Base-by-base conservation (phyloP, 352 stramenopile species). In the Pythium chondricola region DNA sequence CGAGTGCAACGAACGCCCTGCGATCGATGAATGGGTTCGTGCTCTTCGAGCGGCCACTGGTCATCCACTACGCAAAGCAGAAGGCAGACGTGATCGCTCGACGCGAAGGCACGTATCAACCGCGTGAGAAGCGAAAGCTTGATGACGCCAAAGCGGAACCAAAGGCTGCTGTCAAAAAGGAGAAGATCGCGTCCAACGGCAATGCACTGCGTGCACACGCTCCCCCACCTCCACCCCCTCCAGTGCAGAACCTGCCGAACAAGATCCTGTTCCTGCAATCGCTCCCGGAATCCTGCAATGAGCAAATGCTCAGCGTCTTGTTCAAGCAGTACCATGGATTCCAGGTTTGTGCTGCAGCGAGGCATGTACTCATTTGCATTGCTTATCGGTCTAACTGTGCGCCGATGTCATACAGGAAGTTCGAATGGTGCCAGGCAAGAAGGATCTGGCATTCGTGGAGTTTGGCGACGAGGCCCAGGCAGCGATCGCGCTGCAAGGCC, bases 251-350 rank as follows among this genome's bases (percentile, higher is more conserved):
- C 38, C 44, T 90, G 29, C 86, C 84, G 22, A 85, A 95, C 72
- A 95, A 96, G 62, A 96, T 98, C 45, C 54, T 99, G 43, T 97
- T 98, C 61, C 73, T 96, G 29, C 74, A 95, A 63, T 74, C 92
- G 41, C 70, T 99, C 26, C 94, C 96, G 20, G 67, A 88, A 22
- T 96, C 96, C 45, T 98, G 93, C 65, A 99, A 95, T 70, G 68
- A 97, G 71, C 85, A 97, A 59, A 98, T 98, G 88, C 74, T 99
- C 36, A 78, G 66, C 40, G 94, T 98, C 63, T 74, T 99, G 32
- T 99, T 99, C 74, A 94, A 96, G 67, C 93, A 98, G 74, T 98
- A 98, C 71, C 69, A 91, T 36, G 96, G 96, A 18, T 98, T 97
- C 58, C 91, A 96, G 72, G 79, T 91, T 36, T 31, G 21, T 18